Base-by-base conservation (phyloP, 2,329 filamentous ascomycete genomes). In the Cercospora zeae-maydis region DNA sequence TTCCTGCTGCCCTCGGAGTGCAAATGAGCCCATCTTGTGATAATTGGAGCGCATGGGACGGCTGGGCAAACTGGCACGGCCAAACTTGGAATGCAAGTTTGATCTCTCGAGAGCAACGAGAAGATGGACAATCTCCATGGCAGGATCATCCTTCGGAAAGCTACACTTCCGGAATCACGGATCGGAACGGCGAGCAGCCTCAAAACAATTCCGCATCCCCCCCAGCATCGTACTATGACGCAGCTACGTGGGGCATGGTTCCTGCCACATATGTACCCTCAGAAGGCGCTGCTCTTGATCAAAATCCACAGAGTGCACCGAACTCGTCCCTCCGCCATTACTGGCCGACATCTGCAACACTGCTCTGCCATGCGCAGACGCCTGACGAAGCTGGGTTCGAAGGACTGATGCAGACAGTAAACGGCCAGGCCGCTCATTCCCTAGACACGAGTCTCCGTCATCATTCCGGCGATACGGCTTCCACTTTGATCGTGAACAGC, bases 51-150 rank as follows among this genome's bases (percentile, higher is more conserved):
- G 30, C 27, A 16, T 58, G 51, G 47, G 33, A 63, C 21, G 51
- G 36, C 16, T 63, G 55, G 61, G 34, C 36, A 33, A 49, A 21
- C 36, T 62, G 60, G 60, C 45, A 30, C 45, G 47, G 47, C 27
- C 39, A 47, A 9, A 49, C 21, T 37, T 49, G 31, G 54, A 19
- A 47, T 11, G 24, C 37, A 21, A 27, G 42, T 27, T 14, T 14
- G 21, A 21, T 49, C 42, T 27, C 42, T 21, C 24, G 10, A 54
- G n/a, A 24, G 9, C 11, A 24, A 31, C 30, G 30, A 36, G 19
- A 24, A 36, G 10, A 30, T 31, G 30, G 8, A 31, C 33, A 57
- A 60, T 42, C 59, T 19, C 21, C 55, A 30, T 37, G 16, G 52
- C 30, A 10, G 14, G 30, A n/a, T 13, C 31, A 54, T 34, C 42